Evolutionary conservation across 176 grass and related monocot genomes (phyloP).

Genomic region (Alopecurus myosuroides): DNA sequence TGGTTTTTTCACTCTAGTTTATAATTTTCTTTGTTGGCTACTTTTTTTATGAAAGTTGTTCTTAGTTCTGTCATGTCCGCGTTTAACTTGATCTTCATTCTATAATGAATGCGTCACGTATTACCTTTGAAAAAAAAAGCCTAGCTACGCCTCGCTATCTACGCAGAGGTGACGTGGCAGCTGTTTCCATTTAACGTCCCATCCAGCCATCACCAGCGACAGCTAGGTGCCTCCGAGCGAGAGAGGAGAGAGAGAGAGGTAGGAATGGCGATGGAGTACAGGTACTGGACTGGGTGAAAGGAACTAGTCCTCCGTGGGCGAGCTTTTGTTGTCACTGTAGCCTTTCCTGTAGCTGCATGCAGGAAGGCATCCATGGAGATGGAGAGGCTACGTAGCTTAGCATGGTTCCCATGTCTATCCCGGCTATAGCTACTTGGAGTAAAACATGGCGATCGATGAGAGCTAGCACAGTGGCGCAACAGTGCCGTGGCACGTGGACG

Average conservation of each 20-base stretch:
- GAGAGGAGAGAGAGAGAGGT: background rate
- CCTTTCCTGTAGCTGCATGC: background rate
- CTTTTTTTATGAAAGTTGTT: no score
- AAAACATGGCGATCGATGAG: background rate
- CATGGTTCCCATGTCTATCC: background rate
- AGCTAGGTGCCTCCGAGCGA: background rate
- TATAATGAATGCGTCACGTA: no score
- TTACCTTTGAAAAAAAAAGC: no score
- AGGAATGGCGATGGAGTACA: background rate
- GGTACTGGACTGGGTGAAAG: conserved; percentile 33
- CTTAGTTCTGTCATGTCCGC: no score
- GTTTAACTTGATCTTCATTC: no score
- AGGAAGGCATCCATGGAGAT: background rate
- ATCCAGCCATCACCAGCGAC: background rate
- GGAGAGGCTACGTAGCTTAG: background rate
- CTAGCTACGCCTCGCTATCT: background rate
- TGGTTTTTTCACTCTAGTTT: no score
- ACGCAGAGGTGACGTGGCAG: conserved; percentile 27
- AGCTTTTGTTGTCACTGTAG: conserved; percentile 39
- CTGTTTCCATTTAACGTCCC: conserved; percentile 47
- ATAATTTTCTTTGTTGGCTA: no score
- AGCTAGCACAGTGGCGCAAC: no score
- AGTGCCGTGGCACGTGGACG: conserved; percentile 12
- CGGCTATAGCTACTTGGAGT: background rate
- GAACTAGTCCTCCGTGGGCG: conserved; percentile 38